These are phyloP conservation scores for Citrus maxima DNA, from an alignment of 345 rosid genomes.

Conservation along the genomic window DNA sequence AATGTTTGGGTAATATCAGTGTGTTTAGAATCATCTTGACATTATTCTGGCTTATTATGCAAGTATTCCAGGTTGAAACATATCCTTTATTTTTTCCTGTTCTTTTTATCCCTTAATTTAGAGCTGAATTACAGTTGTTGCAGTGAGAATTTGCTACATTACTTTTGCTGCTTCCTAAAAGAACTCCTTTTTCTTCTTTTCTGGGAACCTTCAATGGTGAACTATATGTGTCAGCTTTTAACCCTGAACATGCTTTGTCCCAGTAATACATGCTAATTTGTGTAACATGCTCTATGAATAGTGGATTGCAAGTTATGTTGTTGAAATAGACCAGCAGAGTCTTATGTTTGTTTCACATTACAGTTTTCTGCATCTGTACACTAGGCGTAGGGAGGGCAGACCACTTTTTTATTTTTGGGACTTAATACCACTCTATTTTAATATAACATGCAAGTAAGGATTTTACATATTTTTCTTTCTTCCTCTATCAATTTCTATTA, in stretches of 20 bases:
- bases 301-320: constrained; percentile 4
- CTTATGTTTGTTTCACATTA: neutral
- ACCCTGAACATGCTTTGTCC: neutral
- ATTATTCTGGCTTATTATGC: neutral
- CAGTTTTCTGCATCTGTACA: neutral
- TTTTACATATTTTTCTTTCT: neutral
- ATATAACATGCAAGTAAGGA: neutral
- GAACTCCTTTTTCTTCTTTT: neutral
- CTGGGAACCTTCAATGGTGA: neutral
- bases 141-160: too few relatives aligned
- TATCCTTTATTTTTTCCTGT: neutral
- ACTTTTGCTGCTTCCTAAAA: neutral
- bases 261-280: neutral
- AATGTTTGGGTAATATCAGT: neutral
- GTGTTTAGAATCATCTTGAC: neutral
- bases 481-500: neutral
- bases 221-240: neutral
- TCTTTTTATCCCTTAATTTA: neutral
- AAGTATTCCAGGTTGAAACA: neutral
- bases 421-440: neutral
- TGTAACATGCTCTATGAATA: neutral
- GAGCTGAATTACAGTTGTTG: neutral
- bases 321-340: neutral
- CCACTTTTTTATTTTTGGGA: neutral
- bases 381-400: neutral